Base-by-base conservation (phyloP, 106 monocot species). In the Platanthera guangdongensis region DNA sequence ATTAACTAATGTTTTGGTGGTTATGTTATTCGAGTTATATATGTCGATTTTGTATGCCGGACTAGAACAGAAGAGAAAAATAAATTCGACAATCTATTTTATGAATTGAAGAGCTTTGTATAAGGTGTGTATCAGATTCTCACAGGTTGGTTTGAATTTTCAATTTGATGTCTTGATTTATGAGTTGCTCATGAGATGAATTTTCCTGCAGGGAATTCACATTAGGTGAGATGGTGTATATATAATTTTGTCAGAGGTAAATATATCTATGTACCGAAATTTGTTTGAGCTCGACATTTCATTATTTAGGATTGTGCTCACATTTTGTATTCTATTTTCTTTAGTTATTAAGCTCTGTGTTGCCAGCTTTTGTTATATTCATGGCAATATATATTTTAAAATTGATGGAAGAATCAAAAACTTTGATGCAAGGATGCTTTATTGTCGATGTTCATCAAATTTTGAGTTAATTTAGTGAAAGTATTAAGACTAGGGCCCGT, bases 1-100 rank as follows among this genome's bases (percentile, higher is more conserved):
- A 74, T 74, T 51, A 74, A 22, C 50, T 52, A 74, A 74, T 54
- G 8, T 72, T 72, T 72, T 25, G 67, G 2, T 5, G 53, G 53
- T 60, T 59, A 60, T 60, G 4, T 14, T 21, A 60, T 60, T 19
- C 59, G 1, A 59, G 59, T 59, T 59, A 21, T 3, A 21, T 21
- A 59, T 59, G 21, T 19, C 59, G 7, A 19, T 59, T 59, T 59
- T 59, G 59, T 59, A 59, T 59, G 6, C 59, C 8, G 21, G 21
- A 19, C 59, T 59, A 19, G 19, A 59, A 6, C 59, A 59, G 21
- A 59, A 59, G 18, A 9, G 8, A 16, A 59, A 59, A 21, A 3
- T 6, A 59, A 21, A 59, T 59, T 59, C n/a, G 1, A 60, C 8
- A n/a, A 60, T 60, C 21, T 11, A n/a, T 60, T 60, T 60, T 60